These are phyloP conservation scores for Thraustochytrium sp. DNA, from an alignment of 352 stramenopile species.

Conservation along the genomic window DNA sequence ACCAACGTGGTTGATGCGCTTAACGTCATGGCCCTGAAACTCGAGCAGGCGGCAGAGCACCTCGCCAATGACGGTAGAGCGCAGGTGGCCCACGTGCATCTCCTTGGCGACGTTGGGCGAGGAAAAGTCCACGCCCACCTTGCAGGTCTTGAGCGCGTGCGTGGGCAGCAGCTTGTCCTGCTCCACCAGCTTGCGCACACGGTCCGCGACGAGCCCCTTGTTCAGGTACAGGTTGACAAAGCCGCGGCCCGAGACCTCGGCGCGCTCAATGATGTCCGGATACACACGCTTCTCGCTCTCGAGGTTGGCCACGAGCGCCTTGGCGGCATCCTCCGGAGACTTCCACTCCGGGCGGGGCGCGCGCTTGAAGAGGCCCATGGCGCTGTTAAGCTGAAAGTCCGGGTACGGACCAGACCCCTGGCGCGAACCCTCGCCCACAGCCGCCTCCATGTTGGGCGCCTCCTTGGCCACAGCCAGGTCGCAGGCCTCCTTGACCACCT, in stretches of 20 bases:
- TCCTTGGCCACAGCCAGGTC: constrained; percentile 6
- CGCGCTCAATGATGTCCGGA: neutral
- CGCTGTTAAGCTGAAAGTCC: constrained; percentile 39
- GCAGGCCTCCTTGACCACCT: constrained; percentile 33
- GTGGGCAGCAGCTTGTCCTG: constrained; percentile 61
- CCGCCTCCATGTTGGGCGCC: neutral
- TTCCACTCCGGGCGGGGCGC: neutral
- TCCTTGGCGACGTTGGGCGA: constrained; percentile 91
- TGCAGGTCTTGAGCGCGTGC: constrained; percentile 52
- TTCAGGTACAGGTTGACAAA: constrained; percentile 96
- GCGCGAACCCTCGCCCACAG: neutral
- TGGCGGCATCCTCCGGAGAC: neutral
- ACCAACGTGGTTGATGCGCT: constrained; percentile 83
- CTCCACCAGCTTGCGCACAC: constrained; percentile 61
- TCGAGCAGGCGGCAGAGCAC: constrained; percentile 75
- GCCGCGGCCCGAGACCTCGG: constrained; percentile 85
- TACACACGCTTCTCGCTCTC: neutral
- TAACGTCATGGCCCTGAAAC: constrained; percentile 70
- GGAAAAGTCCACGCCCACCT: constrained; percentile 80
- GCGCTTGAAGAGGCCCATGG: constrained; percentile 26
- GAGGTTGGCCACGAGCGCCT: neutral
- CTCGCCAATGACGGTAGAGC: constrained; percentile 86
- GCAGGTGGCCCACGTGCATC: constrained; percentile 88
- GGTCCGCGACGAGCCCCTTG: constrained; percentile 68
- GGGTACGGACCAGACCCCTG: neutral